Evolutionary conservation across 1,139 yeast genomes (phyloP).

Genomic region (Blastobotrys apis): DNA sequence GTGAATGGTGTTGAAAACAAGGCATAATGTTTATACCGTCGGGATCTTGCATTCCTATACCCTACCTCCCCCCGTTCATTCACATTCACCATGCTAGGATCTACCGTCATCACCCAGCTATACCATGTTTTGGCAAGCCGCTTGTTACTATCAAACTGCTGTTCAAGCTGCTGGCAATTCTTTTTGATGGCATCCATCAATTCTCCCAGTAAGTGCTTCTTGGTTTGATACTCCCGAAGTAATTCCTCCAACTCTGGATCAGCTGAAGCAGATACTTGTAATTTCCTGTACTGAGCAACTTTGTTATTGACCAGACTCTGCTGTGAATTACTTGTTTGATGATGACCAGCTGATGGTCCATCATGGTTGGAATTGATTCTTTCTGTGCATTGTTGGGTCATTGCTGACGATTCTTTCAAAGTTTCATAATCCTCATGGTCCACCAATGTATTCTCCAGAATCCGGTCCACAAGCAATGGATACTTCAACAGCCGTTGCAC

Average conservation of each 20-base stretch:
- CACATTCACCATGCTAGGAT: constrained; percentile 5
- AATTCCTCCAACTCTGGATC: constrained; percentile 24
- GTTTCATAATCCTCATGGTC: constrained; percentile 33
- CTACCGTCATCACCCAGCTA: constrained; percentile 24
- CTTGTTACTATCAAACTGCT: constrained; percentile 26
- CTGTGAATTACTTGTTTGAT: neutral
- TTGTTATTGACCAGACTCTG: constrained; percentile 17
- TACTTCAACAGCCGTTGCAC: constrained; percentile 42
- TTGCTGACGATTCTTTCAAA: constrained; percentile 28
- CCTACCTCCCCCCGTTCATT: constrained; percentile 4
- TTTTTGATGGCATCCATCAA: constrained; percentile 25
- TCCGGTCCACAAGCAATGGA: constrained; percentile 35
- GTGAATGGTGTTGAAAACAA: constrained; percentile 27
- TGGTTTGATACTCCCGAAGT: constrained; percentile 22
- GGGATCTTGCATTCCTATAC: no score
- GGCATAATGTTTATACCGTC: constrained; percentile 26
- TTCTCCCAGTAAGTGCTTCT: constrained; percentile 19
- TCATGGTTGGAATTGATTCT: constrained; percentile 26
- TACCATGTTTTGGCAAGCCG: constrained; percentile 27
- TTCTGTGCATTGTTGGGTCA: constrained; percentile 29
- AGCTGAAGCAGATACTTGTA: constrained; percentile 22
- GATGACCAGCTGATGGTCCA: neutral
- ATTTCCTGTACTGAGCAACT: constrained; percentile 14
- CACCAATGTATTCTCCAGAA: constrained; percentile 30
- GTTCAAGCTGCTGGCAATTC: constrained; percentile 21